A percentile compares a stretch with the other conserved stretches of the same genome.
phyloP scores from a whole-genome alignment of 2,329 filamentous ascomycete genomes.

The Colletotrichum graminicola region DNA sequence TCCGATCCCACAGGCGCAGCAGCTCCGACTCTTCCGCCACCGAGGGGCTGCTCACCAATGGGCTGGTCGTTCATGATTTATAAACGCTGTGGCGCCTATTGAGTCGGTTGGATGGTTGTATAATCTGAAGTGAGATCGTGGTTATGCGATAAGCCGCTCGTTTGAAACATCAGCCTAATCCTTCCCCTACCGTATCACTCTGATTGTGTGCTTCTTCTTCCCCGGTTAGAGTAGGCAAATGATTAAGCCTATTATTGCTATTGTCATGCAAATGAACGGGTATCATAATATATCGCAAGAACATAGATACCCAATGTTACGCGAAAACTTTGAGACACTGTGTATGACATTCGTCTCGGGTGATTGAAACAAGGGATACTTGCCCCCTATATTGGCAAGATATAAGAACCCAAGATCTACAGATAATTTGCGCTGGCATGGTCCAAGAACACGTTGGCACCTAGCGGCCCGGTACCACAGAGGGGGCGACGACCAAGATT shows the following conservation, averaged over 20 bases:
- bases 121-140: background rate
- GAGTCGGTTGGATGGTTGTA: too few relatives aligned
- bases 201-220: background rate
- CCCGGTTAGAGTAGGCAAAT: background rate
- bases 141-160: background rate
- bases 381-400: background rate
- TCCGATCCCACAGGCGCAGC: too few relatives aligned
- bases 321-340: background rate
- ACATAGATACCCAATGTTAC: background rate
- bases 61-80: background rate
- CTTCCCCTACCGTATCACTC: background rate
- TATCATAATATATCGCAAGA: background rate
- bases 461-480: background rate
- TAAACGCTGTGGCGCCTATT: background rate
- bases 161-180: background rate
- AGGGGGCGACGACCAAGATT: background rate
- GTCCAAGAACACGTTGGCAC: background rate
- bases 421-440: background rate
- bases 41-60: background rate
- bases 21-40: too few relatives aligned
- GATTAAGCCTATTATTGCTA: background rate
- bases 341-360: background rate
- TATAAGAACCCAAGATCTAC: background rate
- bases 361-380: background rate
- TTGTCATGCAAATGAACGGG: background rate